Evolutionary conservation across 129 eudicot species (phyloP).

Genomic region (Arctium minus): DNA sequence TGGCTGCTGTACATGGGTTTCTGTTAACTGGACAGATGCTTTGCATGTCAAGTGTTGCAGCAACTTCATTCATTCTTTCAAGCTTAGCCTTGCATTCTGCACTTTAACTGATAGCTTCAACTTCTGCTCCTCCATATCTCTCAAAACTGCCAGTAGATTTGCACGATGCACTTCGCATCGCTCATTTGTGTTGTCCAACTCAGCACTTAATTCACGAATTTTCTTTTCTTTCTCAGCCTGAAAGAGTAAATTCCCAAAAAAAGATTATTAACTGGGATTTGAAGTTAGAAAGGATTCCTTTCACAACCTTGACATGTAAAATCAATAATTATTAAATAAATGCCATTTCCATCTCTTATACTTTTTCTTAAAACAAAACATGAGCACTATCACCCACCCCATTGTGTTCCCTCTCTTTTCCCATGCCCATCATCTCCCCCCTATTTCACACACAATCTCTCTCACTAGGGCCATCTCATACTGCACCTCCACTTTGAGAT

Average conservation of each 20-base stretch:
- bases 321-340: not conserved
- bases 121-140: constrained; percentile 45
- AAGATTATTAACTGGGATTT: not conserved
- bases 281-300: not conserved
- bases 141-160: constrained; percentile 37
- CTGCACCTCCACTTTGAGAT: not conserved
- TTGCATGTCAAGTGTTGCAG: not conserved
- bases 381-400: no score
- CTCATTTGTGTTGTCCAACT: constrained; percentile 24
- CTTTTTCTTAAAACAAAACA: not conserved
- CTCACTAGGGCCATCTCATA: not conserved
- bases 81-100: constrained; percentile 46
- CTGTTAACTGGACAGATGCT: not conserved
- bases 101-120: constrained; percentile 44
- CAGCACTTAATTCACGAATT: constrained; percentile 25
- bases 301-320: not conserved
- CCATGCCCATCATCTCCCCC: not conserved
- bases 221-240: constrained; percentile 39
- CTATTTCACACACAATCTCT: no score
- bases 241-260: not conserved
- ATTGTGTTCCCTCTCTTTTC: no score
- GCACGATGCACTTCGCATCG: constrained; percentile 41
- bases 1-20: not conserved
- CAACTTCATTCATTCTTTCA: constrained; percentile 27
- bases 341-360: not conserved